phyloP scores from a whole-genome alignment of 108 stramenopile genomes.

The Nannochloropsis salina region DNA sequence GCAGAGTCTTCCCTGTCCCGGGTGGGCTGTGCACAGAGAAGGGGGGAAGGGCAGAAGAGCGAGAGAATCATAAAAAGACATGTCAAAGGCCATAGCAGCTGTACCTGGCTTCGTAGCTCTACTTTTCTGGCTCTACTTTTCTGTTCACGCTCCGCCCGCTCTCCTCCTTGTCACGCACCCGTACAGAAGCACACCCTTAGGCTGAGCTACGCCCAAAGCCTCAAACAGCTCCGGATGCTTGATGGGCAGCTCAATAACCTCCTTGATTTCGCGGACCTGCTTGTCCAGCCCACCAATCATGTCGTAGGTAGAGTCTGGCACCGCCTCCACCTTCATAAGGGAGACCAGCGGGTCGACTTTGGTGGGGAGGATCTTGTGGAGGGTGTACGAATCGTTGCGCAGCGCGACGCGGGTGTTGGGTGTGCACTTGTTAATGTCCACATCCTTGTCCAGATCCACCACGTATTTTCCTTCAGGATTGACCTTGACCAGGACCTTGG shows the following conservation, averaged over 20 bases:
- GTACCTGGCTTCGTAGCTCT: not conserved
- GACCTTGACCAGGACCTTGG: slow-evolving; percentile 92
- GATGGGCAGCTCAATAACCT: slow-evolving; percentile 98
- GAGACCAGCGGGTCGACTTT: slow-evolving; percentile 98
- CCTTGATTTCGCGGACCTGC: slow-evolving; percentile 99
- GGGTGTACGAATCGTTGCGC: slow-evolving; percentile 92
- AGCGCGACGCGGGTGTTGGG: slow-evolving; percentile 97
- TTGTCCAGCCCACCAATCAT: slow-evolving; percentile 99
- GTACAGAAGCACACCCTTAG: slow-evolving; percentile 90
- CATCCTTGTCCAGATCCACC: slow-evolving; percentile 91
- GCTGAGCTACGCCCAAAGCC: slow-evolving; percentile 90
- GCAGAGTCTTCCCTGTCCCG: slow-evolving; percentile 97
- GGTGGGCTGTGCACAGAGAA: slow-evolving; percentile 63
- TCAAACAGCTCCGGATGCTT: slow-evolving; percentile 99
- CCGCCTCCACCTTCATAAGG: slow-evolving; percentile 99
- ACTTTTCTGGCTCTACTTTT: not conserved
- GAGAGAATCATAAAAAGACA: not conserved
- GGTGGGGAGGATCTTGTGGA: slow-evolving; percentile 97
- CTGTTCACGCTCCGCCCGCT: not conserved
- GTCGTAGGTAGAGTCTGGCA: slow-evolving; percentile 99
- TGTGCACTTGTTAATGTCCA: slow-evolving; percentile 89
- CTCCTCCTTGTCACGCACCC: slow-evolving; percentile 50
- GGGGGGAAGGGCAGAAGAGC: not conserved
- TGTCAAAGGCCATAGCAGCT: not conserved
- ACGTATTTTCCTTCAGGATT: slow-evolving; percentile 99